Evolutionary conservation across 179 eudicot genomes (phyloP).

Genomic region (Nepenthes alata): DNA sequence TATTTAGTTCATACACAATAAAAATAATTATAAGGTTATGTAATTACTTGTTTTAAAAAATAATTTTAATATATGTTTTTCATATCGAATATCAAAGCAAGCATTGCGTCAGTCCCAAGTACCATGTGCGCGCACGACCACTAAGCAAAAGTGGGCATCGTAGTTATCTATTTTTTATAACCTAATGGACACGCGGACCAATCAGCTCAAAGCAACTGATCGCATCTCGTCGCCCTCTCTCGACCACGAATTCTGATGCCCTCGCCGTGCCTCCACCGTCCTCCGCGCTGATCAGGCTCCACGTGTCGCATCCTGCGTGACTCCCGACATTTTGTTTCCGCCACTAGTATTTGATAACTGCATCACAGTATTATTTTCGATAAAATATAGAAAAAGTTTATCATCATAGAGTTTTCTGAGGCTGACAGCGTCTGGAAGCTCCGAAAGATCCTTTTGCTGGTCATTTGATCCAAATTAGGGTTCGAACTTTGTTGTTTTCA

Average conservation of each 20-base stretch:
- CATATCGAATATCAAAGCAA: no score
- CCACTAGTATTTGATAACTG: neutral
- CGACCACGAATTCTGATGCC: slow-evolving; percentile 48
- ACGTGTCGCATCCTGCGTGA: slow-evolving; percentile 35
- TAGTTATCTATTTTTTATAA: no score
- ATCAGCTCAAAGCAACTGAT: slow-evolving; percentile 36
- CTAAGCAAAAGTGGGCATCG: no score
- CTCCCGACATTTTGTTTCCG: neutral
- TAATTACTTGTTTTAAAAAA: no score
- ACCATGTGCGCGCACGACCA: no score
- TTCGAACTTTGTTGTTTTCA: neutral
- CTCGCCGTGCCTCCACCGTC: slow-evolving; percentile 16
- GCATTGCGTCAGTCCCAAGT: no score
- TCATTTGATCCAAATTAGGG: slow-evolving; percentile 19
- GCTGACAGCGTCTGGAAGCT: slow-evolving; percentile 14
- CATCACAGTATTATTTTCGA: neutral
- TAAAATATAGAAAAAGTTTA: neutral
- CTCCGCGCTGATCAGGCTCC: slow-evolving; percentile 33
- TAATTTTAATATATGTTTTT: no score
- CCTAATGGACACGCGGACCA: slow-evolving; percentile 33
- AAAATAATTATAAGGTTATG: no score
- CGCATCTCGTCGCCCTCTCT: slow-evolving; percentile 35
- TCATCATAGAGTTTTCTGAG: neutral
- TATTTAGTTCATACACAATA: no score
- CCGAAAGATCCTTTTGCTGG: slow-evolving; percentile 3